A percentile compares a stretch with the other conserved stretches of the same genome.
Conservation (phyloP, 176 grass and related monocot species). For the Musa troglodytarum region DNA sequence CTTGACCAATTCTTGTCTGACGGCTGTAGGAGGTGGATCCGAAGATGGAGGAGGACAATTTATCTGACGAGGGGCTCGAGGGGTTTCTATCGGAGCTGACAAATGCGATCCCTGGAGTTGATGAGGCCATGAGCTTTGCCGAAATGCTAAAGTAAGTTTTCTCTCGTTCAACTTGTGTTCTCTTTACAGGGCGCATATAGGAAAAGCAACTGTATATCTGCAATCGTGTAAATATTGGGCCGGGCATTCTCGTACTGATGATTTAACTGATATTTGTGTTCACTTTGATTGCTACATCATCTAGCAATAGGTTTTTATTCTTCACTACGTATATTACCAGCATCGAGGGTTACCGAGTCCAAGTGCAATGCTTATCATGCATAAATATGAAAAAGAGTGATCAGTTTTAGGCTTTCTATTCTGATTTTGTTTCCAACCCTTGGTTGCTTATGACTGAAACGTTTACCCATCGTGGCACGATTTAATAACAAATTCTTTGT, state of each 20-base stretch:
- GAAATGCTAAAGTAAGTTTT: constrained; percentile 95
- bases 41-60: constrained; percentile 91
- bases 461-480: no score
- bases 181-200: not conserved
- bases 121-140: constrained; percentile 99
- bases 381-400: no score
- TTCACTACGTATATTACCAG: not conserved
- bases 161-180: not conserved
- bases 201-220: not conserved
- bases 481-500: no score
- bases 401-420: no score
- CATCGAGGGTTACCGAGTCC: no score
- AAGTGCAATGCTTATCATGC: no score
- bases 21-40: constrained; percentile 77
- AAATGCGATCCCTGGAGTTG: constrained; percentile 98
- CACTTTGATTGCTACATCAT: not conserved
- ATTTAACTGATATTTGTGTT: not conserved
- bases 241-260: not conserved
- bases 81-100: constrained; percentile 92
- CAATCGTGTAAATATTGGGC: not conserved
- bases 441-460: no score
- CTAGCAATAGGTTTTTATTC: not conserved
- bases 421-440: no score
- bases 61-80: constrained; percentile 71
- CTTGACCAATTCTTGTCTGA: not conserved